These are phyloP conservation scores for Chytridiales sp. DNA, from an alignment of 371 early-diverging fungal genomes.

Conservation along the genomic window DNA sequence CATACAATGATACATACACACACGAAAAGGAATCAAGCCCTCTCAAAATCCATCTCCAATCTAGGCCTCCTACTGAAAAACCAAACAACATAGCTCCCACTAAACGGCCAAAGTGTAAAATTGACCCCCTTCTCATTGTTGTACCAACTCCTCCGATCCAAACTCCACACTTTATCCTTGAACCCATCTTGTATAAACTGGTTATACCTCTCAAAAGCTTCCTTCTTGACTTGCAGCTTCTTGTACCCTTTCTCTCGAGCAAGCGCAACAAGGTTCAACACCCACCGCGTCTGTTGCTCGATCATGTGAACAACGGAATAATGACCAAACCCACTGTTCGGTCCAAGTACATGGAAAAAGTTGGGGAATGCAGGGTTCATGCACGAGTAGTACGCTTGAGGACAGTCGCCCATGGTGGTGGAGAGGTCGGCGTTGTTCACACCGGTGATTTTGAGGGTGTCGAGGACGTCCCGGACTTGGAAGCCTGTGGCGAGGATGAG, in stretches of 20 bases:
- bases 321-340: constrained; percentile 39
- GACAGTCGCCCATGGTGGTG: constrained; percentile 11
- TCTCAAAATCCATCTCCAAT: too few relatives aligned
- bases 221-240: constrained; percentile 2
- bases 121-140: constrained; percentile 34
- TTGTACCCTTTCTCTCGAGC: constrained; percentile 9
- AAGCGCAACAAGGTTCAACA: constrained; percentile 21
- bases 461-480: constrained; percentile 39
- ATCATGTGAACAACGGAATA: constrained; percentile 38
- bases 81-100: neutral
- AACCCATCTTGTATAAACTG: constrained; percentile 32
- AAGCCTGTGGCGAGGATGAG: constrained; percentile 68
- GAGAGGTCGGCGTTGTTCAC: constrained; percentile 25
- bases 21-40: too few relatives aligned
- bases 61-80: neutral
- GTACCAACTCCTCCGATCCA: constrained; percentile 46
- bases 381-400: constrained; percentile 39
- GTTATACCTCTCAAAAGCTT: constrained; percentile 5
- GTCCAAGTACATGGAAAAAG: constrained; percentile 45
- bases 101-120: constrained; percentile 28
- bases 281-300: constrained; percentile 34
- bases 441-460: constrained; percentile 29
- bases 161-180: constrained; percentile 41
- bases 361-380: constrained; percentile 41
- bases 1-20: too few relatives aligned